phyloP scores from a whole-genome alignment of 2,329 filamentous ascomycete genomes.

The Penicillium sp. region DNA sequence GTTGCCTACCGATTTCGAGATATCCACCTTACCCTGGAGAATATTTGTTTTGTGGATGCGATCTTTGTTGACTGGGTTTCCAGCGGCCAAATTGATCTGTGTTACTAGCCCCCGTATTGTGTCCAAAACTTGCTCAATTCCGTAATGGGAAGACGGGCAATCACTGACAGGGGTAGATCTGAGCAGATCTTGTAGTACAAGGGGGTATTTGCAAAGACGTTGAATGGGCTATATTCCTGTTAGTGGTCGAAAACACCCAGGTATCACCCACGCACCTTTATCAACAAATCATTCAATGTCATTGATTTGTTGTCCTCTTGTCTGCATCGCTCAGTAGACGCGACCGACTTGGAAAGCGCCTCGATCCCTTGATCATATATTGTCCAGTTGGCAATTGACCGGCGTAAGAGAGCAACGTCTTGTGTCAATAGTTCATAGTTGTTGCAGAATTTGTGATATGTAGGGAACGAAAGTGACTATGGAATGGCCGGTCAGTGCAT shows the following conservation, averaged over 20 bases:
- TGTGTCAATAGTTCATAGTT: constrained; percentile 84
- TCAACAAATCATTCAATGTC: constrained; percentile 79
- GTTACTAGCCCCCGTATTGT: constrained; percentile 70
- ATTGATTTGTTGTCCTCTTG: constrained; percentile 69
- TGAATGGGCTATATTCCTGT: constrained; percentile 71
- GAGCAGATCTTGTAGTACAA: constrained; percentile 79
- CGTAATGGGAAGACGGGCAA: constrained; percentile 77
- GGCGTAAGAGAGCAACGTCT: constrained; percentile 68
- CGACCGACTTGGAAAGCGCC: constrained; percentile 70
- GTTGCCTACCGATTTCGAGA: constrained; percentile 64
- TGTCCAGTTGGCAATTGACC: constrained; percentile 69
- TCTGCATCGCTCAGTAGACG: constrained; percentile 63
- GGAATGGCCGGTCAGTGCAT: constrained; percentile 47
- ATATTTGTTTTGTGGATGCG: constrained; percentile 79
- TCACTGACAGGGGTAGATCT: constrained; percentile 81
- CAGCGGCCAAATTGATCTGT: constrained; percentile 80
- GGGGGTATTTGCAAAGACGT: constrained; percentile 82
- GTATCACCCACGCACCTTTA: constrained; percentile 62
- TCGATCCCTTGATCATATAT: constrained; percentile 83
- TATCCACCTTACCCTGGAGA: constrained; percentile 75
- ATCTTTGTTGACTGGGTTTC: constrained; percentile 66
- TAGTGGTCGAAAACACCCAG: constrained; percentile 6
- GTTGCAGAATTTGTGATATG: constrained; percentile 88
- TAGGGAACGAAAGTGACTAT: constrained; percentile 75
- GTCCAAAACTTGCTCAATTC: constrained; percentile 70